phyloP scores from a whole-genome alignment of 148 eudicot species.

The Simmondsia chinensis region DNA sequence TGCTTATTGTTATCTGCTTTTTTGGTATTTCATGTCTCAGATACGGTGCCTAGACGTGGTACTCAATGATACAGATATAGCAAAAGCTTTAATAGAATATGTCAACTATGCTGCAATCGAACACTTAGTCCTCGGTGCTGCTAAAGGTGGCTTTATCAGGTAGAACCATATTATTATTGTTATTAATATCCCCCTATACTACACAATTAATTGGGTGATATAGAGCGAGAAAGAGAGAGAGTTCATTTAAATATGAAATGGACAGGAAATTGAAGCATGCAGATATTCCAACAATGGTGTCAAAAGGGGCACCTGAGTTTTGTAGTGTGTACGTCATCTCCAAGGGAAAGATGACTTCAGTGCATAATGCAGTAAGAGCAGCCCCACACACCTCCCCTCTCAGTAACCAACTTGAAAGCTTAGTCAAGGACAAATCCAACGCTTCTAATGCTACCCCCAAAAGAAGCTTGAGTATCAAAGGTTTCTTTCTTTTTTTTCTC shows the following conservation, averaged over 20 bases:
- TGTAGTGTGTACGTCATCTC: constrained; percentile 81
- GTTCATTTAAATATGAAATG: too few relatives aligned
- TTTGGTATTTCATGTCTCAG: constrained; percentile 22
- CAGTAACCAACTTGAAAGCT: constrained; percentile 28
- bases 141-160: constrained; percentile 71
- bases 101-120: constrained; percentile 64
- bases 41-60: constrained; percentile 64
- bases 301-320: constrained; percentile 74
- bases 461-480: constrained; percentile 24
- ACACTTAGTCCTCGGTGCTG: constrained; percentile 68
- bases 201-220: too few relatives aligned
- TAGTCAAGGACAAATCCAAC: constrained; percentile 14
- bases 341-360: constrained; percentile 61
- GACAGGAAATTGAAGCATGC: constrained; percentile 52
- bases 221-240: too few relatives aligned
- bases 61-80: constrained; percentile 58
- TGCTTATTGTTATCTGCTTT: constrained; percentile 1
- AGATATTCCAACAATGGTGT: constrained; percentile 54
- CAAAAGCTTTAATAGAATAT: constrained; percentile 60
- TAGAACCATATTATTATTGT: constrained; percentile 14
- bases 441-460: constrained; percentile 23
- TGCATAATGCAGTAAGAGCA: constrained; percentile 49
- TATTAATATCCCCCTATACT: background rate
- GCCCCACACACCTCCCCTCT: constrained; percentile 70
- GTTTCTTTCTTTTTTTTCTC: constrained; percentile 11